These are phyloP conservation scores for Nemania abortiva DNA, from an alignment of 2,329 filamentous ascomycete genomes.

Conservation along the genomic window DNA sequence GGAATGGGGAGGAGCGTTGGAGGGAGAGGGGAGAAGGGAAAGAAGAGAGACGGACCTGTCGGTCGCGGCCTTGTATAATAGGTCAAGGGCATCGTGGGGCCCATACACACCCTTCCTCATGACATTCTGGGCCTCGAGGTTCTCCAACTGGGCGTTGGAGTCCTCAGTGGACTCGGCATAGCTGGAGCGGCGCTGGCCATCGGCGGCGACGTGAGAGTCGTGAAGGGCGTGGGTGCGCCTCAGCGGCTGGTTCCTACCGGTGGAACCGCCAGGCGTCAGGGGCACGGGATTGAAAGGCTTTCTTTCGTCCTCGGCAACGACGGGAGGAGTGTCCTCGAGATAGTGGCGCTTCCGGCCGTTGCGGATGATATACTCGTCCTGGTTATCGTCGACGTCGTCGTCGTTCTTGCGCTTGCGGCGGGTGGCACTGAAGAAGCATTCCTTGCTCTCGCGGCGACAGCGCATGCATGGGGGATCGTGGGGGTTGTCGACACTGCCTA, in stretches of 20 bases:
- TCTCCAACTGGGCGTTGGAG: slow-evolving; percentile 72
- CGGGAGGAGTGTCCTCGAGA: slow-evolving; percentile 59
- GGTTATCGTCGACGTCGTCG: slow-evolving; percentile 68
- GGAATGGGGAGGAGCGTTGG: slow-evolving; percentile 23
- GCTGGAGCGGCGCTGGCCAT: slow-evolving; percentile 49
- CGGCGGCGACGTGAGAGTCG: slow-evolving; percentile 51
- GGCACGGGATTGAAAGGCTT: slow-evolving; percentile 67
- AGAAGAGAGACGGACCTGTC: slow-evolving; percentile 59
- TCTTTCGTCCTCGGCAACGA: slow-evolving; percentile 58
- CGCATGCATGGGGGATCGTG: slow-evolving; percentile 93
- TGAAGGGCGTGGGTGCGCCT: slow-evolving; percentile 66
- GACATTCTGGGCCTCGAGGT: slow-evolving; percentile 72
- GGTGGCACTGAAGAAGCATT: slow-evolving; percentile 96
- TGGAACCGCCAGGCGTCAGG: slow-evolving; percentile 73
- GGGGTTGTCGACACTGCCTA: slow-evolving; percentile 88
- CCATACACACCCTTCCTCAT: slow-evolving; percentile 84
- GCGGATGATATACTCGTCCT: slow-evolving; percentile 76
- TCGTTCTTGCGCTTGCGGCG: slow-evolving; percentile 88
- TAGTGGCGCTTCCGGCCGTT: slow-evolving; percentile 78
- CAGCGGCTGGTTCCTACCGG: slow-evolving; percentile 74
- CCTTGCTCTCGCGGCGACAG: slow-evolving; percentile 93
- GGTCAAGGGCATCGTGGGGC: slow-evolving; percentile 90
- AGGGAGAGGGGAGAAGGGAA: slow-evolving; percentile 25
- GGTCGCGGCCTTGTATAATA: slow-evolving; percentile 88
- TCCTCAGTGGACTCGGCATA: slow-evolving; percentile 60